Conservation (phyloP, 176 grass and related monocot species). For the Themeda triandra region DNA sequence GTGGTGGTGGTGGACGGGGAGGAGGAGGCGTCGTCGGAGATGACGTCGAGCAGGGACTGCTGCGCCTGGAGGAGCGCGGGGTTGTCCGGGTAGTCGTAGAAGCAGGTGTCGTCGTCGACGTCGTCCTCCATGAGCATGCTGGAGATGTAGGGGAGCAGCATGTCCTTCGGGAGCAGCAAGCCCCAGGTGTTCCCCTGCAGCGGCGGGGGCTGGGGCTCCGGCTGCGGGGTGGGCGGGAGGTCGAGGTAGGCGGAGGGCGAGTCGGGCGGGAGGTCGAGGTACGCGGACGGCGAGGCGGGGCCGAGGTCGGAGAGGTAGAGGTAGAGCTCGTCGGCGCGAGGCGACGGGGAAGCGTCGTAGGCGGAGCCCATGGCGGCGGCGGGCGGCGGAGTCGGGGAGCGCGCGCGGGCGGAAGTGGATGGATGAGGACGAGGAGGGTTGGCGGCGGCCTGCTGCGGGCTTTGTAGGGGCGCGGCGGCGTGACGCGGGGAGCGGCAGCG, state of each 20-base stretch:
- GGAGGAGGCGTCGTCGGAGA: constrained; percentile 31
- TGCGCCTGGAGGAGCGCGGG: constrained; percentile 49
- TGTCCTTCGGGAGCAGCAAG: constrained; percentile 38
- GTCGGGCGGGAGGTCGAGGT: constrained; percentile 32
- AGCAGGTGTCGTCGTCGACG: constrained; percentile 60
- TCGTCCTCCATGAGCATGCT: constrained; percentile 76
- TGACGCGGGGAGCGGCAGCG: no score
- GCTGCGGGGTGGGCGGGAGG: constrained; percentile 38
- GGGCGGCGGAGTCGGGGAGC: not conserved
- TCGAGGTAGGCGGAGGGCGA: constrained; percentile 43
- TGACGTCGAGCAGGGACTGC: constrained; percentile 65
- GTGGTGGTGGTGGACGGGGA: not conserved
- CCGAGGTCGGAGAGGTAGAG: constrained; percentile 46
- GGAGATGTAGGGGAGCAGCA: constrained; percentile 57
- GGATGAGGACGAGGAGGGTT: not conserved
- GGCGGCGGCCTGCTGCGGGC: not conserved
- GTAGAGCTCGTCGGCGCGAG: constrained; percentile 9
- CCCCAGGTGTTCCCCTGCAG: not conserved
- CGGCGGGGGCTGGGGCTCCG: not conserved
- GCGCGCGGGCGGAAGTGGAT: not conserved
- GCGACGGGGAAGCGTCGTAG: constrained; percentile 6
- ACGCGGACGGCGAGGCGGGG: constrained; percentile 33
- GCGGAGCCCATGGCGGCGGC: constrained; percentile 51
- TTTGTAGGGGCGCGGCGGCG: constrained; percentile 16
- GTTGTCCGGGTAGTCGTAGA: constrained; percentile 61